Conservation (phyloP, 257 asterid genomes). For the Paulownia fortunei region DNA sequence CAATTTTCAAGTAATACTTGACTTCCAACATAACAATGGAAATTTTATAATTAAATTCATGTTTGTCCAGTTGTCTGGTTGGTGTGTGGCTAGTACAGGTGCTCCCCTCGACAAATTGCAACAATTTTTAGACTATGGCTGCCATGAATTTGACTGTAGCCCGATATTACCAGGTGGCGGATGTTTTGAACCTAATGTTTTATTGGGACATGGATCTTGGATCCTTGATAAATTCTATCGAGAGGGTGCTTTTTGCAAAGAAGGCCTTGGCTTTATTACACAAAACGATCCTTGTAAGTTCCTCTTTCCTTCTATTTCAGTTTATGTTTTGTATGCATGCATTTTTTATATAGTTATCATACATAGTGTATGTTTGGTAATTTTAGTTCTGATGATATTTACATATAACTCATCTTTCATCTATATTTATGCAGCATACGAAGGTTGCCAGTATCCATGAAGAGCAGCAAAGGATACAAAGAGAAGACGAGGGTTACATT, state of each 20-base stretch:
- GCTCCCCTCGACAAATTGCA: background rate
- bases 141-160: background rate
- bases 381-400: background rate
- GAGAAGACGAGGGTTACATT: background rate
- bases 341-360: background rate
- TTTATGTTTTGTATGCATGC: background rate
- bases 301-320: background rate
- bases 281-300: background rate
- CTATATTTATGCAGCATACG: background rate
- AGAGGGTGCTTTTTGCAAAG: background rate
- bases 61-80: background rate
- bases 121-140: background rate
- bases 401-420: background rate
- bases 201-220: background rate
- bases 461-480: background rate
- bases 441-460: background rate
- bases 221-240: background rate
- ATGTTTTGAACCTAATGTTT: background rate
- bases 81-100: conserved; percentile 11
- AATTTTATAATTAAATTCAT: background rate
- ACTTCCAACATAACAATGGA: background rate
- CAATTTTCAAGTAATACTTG: background rate
- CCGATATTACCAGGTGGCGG: background rate
- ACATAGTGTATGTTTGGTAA: background rate
- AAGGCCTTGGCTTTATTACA: conserved; percentile 13